A percentile compares a stretch with the other conserved stretches of the same genome.
Evolutionary conservation across 805 yeast genomes (phyloP).

Genomic region (Starmerella bombi): DNA sequence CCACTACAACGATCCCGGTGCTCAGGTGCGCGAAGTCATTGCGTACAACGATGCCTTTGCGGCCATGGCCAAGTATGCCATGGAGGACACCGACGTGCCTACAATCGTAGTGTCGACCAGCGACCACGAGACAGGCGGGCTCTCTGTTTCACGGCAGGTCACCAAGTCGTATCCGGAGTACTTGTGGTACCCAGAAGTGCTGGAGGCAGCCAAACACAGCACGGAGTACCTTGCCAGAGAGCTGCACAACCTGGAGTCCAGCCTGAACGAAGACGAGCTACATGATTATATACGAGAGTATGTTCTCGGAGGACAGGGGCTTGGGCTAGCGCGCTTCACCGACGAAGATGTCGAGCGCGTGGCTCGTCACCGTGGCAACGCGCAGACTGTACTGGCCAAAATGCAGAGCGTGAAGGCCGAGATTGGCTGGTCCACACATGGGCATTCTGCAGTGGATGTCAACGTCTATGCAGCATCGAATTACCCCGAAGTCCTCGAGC

Average conservation of each 20-base stretch:
- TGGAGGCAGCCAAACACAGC: conserved; percentile 57
- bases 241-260: conserved; percentile 28
- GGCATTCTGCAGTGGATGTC: conserved; percentile 92
- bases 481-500: conserved; percentile 24
- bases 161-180: conserved; percentile 64
- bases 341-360: conserved; percentile 40
- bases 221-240: conserved; percentile 53
- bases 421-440: conserved; percentile 94
- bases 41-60: conserved; percentile 75
- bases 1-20: conserved; percentile 86
- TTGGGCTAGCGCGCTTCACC: conserved; percentile 52
- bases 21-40: conserved; percentile 80
- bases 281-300: conserved; percentile 38
- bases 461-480: conserved; percentile 66
- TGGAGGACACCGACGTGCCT: conserved; percentile 52
- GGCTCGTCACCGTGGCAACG: conserved; percentile 26
- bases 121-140: conserved; percentile 94
- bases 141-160: conserved; percentile 74
- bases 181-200: conserved; percentile 71
- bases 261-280: conserved; percentile 24
- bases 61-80: conserved; percentile 59
- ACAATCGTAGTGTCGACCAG: conserved; percentile 71
- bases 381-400: conserved; percentile 44
- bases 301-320: conserved; percentile 42
- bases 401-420: conserved; percentile 72